Evolutionary conservation across 306 rosid genomes (phyloP).

Genomic region (Mucuna pruriens): DNA sequence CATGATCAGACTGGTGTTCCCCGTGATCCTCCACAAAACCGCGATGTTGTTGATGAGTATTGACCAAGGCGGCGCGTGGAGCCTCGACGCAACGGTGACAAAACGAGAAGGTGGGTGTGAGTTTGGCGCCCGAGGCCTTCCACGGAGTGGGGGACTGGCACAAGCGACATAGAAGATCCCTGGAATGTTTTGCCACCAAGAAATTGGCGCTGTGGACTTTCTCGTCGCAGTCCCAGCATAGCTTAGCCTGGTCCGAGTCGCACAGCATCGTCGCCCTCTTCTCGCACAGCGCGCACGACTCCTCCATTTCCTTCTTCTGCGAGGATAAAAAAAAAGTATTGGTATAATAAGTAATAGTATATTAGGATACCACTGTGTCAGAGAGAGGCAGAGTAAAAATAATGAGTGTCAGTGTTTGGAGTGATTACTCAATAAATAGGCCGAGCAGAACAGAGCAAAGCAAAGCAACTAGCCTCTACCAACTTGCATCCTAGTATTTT

Average conservation of each 20-base stretch:
- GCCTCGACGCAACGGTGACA: constrained; percentile 44
- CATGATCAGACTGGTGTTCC: not conserved
- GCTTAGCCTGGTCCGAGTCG: constrained; percentile 68
- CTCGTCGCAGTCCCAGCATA: constrained; percentile 80
- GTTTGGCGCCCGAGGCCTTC: constrained; percentile 65
- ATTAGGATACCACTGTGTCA: no score
- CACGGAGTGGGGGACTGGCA: constrained; percentile 68
- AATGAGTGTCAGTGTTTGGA: no score
- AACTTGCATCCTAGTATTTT: no score
- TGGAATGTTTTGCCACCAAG: constrained; percentile 59
- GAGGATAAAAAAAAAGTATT: no score
- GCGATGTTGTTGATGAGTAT: not conserved
- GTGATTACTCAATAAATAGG: no score
- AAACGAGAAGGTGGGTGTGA: constrained; percentile 56
- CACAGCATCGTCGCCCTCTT: constrained; percentile 60
- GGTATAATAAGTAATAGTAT: no score
- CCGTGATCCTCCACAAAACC: not conserved
- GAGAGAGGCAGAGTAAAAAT: no score
- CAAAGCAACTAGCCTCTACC: no score
- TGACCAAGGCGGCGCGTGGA: not conserved
- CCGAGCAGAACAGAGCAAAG: no score
- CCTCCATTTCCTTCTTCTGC: constrained; percentile 40
- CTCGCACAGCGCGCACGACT: constrained; percentile 59
- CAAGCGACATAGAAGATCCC: constrained; percentile 58
- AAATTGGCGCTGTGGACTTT: constrained; percentile 76